These are phyloP conservation scores for Solanum bulbocastanum DNA, from an alignment of 257 asterid genomes.

Conservation along the genomic window DNA sequence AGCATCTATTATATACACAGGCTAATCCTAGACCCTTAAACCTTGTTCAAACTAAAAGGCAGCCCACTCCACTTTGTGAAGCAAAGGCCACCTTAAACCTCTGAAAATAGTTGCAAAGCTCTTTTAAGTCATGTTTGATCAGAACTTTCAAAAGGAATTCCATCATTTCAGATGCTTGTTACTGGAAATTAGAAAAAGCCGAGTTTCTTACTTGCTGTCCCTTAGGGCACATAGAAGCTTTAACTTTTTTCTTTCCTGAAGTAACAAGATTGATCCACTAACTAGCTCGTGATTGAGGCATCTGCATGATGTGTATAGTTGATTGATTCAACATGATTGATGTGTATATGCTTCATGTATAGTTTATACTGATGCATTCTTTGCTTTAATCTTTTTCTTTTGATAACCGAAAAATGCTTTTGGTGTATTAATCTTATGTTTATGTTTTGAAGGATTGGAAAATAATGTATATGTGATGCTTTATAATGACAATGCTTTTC, in stretches of 20 bases:
- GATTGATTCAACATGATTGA: neutral
- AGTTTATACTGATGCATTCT: neutral
- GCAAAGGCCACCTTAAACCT: neutral
- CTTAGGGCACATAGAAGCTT: neutral
- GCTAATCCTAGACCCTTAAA: neutral
- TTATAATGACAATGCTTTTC: neutral
- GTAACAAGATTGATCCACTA: neutral
- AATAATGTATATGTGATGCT: neutral
- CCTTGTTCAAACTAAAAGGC: neutral
- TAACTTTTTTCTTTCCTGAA: neutral
- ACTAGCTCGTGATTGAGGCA: neutral
- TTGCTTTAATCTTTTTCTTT: neutral
- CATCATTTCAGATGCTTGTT: neutral
- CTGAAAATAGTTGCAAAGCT: neutral
- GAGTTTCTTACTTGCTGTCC: neutral
- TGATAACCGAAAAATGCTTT: neutral
- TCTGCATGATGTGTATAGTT: neutral
- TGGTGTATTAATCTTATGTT: neutral
- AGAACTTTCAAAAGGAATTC: neutral
- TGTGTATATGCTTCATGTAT: neutral
- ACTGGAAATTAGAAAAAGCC: neutral
- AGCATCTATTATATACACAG: neutral
- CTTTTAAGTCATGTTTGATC: neutral
- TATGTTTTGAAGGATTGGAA: neutral
- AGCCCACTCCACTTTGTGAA: neutral